Base-by-base conservation (phyloP, 495 filamentous ascomycete species). In the Schizothecium vesticola region DNA sequence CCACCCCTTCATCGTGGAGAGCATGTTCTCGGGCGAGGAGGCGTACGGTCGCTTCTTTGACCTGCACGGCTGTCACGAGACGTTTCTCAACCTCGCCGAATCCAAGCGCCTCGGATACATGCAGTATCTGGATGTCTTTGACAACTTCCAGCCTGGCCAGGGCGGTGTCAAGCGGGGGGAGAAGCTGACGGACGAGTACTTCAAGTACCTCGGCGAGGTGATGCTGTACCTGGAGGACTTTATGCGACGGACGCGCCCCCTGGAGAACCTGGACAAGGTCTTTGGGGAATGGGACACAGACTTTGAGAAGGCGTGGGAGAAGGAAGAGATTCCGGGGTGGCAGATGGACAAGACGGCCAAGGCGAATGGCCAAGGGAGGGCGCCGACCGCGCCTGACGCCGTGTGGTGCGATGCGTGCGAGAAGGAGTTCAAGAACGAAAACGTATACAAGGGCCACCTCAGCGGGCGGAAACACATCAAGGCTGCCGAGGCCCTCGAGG, bases 11-110 rank as follows among this genome's bases (percentile, higher is more conserved):
- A 87, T 94, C 59, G 88, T 97, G 65, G 93, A 97, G 71, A 87
- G 85, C 64, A 91, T 97, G 89, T 99, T 98, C 76, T 95, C 92
- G 1, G 96, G 95, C 22, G 95, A 98, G 79, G 95, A 99, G 77
- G 88, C 88, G 3, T 97, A 89, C 72, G 95, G 95, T 26, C 89
- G 92, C 66, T 98, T 90, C 76, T 88, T 98, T 70, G 95, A 99
- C 78, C 79, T 99, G 62, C 94, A 91, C 25, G 83, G 77, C 57
- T 82, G 88, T 67, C 95, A 98, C 73, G 93, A 97, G 73, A 83
- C 90, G 11, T 99, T 92, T 73, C 83, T 97, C 57, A 99, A 99
- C 71, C 83, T 99, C 2, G 91, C 92, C 0, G 88, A 89, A 21
- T 85, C 92, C 0, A 94, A 94, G 76, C 85, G 94, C 55, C 78